These are phyloP conservation scores for Carpinus viminea DNA, from an alignment of 306 rosid genomes.

Conservation along the genomic window DNA sequence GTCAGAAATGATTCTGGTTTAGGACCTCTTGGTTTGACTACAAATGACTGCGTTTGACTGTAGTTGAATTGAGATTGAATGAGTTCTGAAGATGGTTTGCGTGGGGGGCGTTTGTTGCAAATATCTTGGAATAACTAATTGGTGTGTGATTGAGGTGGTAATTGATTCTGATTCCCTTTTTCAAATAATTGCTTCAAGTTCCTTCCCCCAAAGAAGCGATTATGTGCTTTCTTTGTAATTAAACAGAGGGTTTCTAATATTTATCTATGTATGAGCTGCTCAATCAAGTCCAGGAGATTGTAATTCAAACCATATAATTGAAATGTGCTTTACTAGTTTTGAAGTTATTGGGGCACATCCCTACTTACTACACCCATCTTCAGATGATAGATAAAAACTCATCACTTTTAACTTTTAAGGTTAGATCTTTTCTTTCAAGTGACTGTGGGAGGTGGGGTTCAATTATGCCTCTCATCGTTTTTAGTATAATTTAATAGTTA, in stretches of 20 bases:
- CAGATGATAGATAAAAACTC: too few relatives aligned
- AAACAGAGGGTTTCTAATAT: not conserved
- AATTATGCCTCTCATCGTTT: too few relatives aligned
- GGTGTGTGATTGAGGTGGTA: slow-evolving; percentile 5
- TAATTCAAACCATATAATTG: not conserved
- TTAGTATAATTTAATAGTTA: too few relatives aligned
- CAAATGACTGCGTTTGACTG: slow-evolving; percentile 4
- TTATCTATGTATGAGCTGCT: not conserved
- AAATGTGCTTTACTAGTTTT: too few relatives aligned
- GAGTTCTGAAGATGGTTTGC: not conserved
- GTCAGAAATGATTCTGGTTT: not conserved
- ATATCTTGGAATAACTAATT: not conserved
- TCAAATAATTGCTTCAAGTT: not conserved
- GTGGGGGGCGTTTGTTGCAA: not conserved
- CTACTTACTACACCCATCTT: too few relatives aligned
- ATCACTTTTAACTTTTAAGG: too few relatives aligned
- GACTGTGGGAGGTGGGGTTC: too few relatives aligned
- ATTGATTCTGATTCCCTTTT: not conserved
- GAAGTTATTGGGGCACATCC: too few relatives aligned
- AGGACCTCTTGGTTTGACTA: not conserved
- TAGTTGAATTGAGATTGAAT: not conserved
- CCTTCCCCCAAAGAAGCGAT: not conserved
- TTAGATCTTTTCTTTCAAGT: too few relatives aligned
- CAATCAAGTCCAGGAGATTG: not conserved
- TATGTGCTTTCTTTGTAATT: not conserved